Evolutionary conservation across 169 alveolate species (phyloP).

Genomic region (Plasmodium inui): DNA sequence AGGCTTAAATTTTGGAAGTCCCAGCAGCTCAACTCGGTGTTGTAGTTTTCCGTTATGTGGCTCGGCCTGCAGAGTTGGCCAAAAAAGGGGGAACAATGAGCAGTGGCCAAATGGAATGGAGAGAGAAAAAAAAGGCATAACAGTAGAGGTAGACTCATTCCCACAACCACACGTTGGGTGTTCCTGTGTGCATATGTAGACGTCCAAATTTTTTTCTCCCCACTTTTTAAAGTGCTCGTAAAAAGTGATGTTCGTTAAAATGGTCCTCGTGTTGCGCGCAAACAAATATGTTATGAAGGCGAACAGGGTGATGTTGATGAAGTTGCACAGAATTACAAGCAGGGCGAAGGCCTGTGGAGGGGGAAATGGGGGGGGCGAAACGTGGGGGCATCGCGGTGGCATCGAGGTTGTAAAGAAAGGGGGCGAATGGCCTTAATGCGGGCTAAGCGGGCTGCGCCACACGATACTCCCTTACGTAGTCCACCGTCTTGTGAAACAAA

Average conservation of each 20-base stretch:
- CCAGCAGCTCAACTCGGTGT: slow-evolving; percentile 71
- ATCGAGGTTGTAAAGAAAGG: not conserved
- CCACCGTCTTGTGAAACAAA: slow-evolving; percentile 16
- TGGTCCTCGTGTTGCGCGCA: slow-evolving; percentile 86
- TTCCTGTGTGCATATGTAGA: not conserved
- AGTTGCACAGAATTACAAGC: slow-evolving; percentile 66
- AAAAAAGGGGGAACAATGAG: not conserved
- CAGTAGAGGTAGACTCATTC: not conserved
- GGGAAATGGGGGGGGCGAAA: slow-evolving; percentile 1
- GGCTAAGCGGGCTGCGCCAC: not conserved
- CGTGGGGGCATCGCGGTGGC: not conserved
- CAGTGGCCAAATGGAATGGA: not conserved
- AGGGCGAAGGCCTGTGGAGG: slow-evolving; percentile 44
- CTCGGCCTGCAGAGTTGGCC: slow-evolving; percentile 26
- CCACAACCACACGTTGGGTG: not conserved
- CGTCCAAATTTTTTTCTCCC: slow-evolving; percentile 5
- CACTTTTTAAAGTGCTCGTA: slow-evolving; percentile 90
- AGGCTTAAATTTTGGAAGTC: slow-evolving; percentile 66
- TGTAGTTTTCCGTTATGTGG: slow-evolving; percentile 62
- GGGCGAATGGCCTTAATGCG: not conserved
- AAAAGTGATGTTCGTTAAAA: slow-evolving; percentile 91
- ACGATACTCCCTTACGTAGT: slow-evolving; percentile 64
- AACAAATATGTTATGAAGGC: slow-evolving; percentile 86
- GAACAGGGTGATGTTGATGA: slow-evolving; percentile 84
- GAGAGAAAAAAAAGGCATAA: not conserved